Percentiles rank a stretch among this genome's conserved stretches.
phyloP scores from a whole-genome alignment of 1,284 basidiomycete species.

The Tylopilus orsonianus region DNA sequence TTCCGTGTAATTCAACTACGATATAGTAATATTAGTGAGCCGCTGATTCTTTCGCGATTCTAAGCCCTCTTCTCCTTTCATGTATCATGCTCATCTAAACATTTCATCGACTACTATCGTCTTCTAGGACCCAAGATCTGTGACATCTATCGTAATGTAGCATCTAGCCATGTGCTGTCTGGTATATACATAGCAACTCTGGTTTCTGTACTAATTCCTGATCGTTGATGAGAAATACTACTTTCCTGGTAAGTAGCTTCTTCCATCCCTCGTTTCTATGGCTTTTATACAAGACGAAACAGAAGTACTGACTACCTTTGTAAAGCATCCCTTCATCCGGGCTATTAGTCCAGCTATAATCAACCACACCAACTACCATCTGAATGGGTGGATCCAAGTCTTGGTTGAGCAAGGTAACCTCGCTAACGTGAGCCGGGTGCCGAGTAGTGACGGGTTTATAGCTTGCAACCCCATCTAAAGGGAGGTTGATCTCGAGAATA shows the following conservation, averaged over 20 bases:
- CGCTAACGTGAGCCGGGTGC: constrained; percentile 5
- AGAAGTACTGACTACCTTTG: constrained; percentile 14
- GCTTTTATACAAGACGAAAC: constrained; percentile 15
- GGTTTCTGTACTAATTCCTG: constrained; percentile 4
- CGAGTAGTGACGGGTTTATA: not conserved
- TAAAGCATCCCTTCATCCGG: constrained; percentile 10
- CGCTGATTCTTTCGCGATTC: too few relatives aligned
- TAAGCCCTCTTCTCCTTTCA: too few relatives aligned
- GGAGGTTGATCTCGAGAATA: constrained; percentile 15
- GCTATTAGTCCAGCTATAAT: constrained; percentile 21
- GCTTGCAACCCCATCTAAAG: not conserved
- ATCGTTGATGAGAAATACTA: constrained; percentile 15
- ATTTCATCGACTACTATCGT: too few relatives aligned
- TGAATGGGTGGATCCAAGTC: not conserved
- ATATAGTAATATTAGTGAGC: too few relatives aligned
- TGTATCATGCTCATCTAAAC: too few relatives aligned
- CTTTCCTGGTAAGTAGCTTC: constrained; percentile 17
- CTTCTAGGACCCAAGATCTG: too few relatives aligned
- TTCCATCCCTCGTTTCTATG: constrained; percentile 7
- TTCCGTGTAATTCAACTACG: too few relatives aligned
- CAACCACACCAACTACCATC: constrained; percentile 24
- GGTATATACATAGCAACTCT: constrained; percentile 5
- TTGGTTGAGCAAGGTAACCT: constrained; percentile 2
- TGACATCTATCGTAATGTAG: not conserved
- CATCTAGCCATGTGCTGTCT: not conserved